Percentiles rank a stretch among this genome's conserved stretches.
These are phyloP conservation scores for Didymella arachidicola DNA, from an alignment of 2,329 filamentous ascomycete species.

Conservation along the genomic window DNA sequence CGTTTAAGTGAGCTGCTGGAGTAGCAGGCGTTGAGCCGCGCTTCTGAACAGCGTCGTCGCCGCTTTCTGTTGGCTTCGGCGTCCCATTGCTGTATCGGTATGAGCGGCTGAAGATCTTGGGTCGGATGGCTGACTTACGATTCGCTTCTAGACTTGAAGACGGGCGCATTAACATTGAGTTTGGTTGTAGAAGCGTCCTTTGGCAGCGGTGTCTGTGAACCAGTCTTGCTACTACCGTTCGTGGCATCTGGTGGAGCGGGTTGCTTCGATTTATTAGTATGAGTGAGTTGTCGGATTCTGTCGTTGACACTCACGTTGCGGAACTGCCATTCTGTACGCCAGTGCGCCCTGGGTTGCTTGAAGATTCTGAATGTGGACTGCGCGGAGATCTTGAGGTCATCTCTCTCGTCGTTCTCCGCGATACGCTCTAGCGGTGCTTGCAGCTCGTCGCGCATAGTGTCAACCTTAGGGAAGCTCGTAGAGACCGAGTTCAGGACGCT, in stretches of 20 bases:
- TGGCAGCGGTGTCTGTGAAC: conserved; percentile 54
- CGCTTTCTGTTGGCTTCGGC: conserved; percentile 25
- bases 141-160: conserved; percentile 66
- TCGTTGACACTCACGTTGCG: conserved; percentile 62
- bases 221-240: conserved; percentile 43
- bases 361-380: conserved; percentile 75
- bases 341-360: conserved; percentile 70
- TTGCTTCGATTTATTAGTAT: conserved; percentile 30
- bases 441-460: conserved; percentile 80
- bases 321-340: conserved; percentile 79
- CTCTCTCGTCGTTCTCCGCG: conserved; percentile 65
- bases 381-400: conserved; percentile 78
- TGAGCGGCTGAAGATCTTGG: conserved; percentile 19
- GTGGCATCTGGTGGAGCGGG: conserved; percentile 29
- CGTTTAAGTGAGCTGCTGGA: conserved; percentile 29
- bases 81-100: conserved; percentile 41
- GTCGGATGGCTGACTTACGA: conserved; percentile 34
- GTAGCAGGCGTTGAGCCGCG: conserved; percentile 26
- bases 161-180: conserved; percentile 64
- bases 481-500: conserved; percentile 83
- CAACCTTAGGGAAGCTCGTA: conserved; percentile 84
- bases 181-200: conserved; percentile 50
- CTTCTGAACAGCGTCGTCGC: conserved; percentile 26
- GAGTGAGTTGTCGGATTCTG: neutral
- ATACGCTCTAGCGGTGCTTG: conserved; percentile 70